These are phyloP conservation scores for Spathaspora sp. DNA, from an alignment of 1,139 yeast genomes.

Conservation along the genomic window DNA sequence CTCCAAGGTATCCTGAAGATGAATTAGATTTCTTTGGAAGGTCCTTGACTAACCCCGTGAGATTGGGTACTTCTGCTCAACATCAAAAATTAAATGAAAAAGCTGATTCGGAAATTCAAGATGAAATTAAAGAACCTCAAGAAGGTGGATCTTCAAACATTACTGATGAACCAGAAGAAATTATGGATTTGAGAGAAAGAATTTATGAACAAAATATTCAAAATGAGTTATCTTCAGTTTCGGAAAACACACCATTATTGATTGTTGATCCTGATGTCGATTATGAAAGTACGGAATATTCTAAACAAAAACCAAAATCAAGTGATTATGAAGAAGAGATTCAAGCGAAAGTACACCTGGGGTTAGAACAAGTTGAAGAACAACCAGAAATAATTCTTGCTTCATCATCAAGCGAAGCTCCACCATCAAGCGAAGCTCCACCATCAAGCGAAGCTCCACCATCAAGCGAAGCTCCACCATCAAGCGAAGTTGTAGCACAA, in stretches of 20 bases:
- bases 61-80: constrained; percentile 26
- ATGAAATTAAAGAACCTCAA: constrained; percentile 16
- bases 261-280: background rate
- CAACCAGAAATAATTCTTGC: background rate
- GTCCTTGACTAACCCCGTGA: constrained; percentile 19
- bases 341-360: background rate
- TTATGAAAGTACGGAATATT: constrained; percentile 6
- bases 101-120: constrained; percentile 14
- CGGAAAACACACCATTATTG: constrained; percentile 15
- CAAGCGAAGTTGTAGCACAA: background rate
- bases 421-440: background rate
- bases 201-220: constrained; percentile 32
- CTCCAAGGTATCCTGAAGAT: constrained; percentile 65
- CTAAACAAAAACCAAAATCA: constrained; percentile 4
- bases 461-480: background rate
- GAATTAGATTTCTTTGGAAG: constrained; percentile 67
- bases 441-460: background rate
- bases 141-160: constrained; percentile 21
- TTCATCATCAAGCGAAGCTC: background rate
- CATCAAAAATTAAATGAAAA: constrained; percentile 14
- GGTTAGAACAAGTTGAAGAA: background rate
- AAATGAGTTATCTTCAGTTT: constrained; percentile 8
- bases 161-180: constrained; percentile 40
- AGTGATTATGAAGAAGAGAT: constrained; percentile 2
- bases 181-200: constrained; percentile 40